Conservation (phyloP, 495 filamentous ascomycete genomes). For the Neurospora discreta region DNA sequence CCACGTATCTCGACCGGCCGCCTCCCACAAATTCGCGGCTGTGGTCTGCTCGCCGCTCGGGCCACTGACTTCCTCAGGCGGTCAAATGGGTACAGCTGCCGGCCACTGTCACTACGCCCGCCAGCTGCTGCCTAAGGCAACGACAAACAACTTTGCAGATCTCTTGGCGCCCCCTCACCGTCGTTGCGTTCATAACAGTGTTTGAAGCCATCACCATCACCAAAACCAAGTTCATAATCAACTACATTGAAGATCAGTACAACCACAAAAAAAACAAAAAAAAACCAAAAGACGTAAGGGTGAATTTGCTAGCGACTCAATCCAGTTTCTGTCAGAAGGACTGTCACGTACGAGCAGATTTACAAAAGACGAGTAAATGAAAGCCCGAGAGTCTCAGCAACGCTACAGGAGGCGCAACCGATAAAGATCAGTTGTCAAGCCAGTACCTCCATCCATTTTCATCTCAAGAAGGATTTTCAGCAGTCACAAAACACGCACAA, state of each 20-base stretch:
- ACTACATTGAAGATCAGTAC: background rate
- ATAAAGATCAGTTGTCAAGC: background rate
- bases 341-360: no score
- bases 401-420: background rate
- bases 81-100: background rate
- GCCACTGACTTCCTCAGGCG: background rate
- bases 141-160: background rate
- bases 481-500: background rate
- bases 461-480: background rate
- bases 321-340: background rate
- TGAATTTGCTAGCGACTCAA: background rate
- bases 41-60: conserved; percentile 13
- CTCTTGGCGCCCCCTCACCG: background rate
- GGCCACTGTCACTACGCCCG: background rate
- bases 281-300: background rate
- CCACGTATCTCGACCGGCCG: conserved; percentile 21
- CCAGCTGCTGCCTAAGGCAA: background rate
- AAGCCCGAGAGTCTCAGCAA: no score
- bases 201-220: background rate
- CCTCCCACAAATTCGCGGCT: conserved; percentile 23
- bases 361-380: no score
- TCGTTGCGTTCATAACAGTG: background rate
- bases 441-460: background rate
- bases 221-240: background rate
- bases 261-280: no score